phyloP scores from a whole-genome alignment of 1,284 basidiomycete genomes.

The Sphaerobolus stellatus region DNA sequence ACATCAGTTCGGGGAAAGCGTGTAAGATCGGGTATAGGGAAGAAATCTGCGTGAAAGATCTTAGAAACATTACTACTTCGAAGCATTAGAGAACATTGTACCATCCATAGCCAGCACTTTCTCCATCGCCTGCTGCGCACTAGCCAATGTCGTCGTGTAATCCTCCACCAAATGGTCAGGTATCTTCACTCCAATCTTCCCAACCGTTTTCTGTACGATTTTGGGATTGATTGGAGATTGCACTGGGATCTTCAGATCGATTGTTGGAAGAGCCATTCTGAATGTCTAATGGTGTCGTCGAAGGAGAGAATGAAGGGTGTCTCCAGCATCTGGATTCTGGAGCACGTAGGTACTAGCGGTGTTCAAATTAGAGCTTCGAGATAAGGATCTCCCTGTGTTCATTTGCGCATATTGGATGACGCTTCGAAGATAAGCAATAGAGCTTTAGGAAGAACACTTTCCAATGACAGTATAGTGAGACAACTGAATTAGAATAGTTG shows the following conservation, averaged over 20 bases:
- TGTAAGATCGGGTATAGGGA: conserved; percentile 3
- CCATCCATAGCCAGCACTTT: conserved; percentile 9
- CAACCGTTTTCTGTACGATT: conserved; percentile 6
- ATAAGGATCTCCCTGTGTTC: too few species aligned
- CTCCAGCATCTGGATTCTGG: not conserved
- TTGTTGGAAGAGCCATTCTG: conserved; percentile 2
- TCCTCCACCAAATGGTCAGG: conserved; percentile 10
- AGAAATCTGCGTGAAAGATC: conserved; percentile 5
- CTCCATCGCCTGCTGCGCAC: conserved; percentile 7
- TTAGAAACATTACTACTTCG: not conserved
- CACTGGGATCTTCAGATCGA: not conserved
- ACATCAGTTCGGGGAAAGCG: conserved; percentile 5
- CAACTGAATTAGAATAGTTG: too few species aligned
- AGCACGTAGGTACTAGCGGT: not conserved
- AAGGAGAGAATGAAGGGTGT: not conserved
- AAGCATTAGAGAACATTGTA: not conserved
- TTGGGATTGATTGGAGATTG: conserved; percentile 3
- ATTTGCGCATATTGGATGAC: too few species aligned
- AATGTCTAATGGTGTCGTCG: too few species aligned
- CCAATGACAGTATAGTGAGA: too few species aligned
- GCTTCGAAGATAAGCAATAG: too few species aligned
- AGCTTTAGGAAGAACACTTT: too few species aligned
- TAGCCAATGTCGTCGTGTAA: conserved; percentile 7
- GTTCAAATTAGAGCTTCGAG: too few species aligned
- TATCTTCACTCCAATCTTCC: conserved; percentile 4